Percentiles rank a stretch among this genome's conserved stretches.
These are phyloP conservation scores for Phytophthora macrochlamydospora DNA, from an alignment of 352 stramenopile species.

Conservation along the genomic window DNA sequence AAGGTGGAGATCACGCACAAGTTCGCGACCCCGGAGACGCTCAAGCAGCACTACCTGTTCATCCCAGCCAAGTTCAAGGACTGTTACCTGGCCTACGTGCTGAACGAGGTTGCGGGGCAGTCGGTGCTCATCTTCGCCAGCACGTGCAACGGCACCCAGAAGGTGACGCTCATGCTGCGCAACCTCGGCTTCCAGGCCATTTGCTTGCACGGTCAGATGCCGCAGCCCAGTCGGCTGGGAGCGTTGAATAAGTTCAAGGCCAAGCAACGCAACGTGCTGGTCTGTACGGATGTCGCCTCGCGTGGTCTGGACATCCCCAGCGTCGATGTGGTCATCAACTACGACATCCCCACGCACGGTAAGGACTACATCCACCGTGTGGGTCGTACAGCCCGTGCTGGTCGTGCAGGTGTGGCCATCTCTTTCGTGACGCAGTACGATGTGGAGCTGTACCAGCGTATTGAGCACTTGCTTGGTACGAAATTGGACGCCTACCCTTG, in stretches of 20 bases:
- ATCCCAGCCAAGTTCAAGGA: constrained; percentile 99
- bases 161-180: constrained; percentile 96
- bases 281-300: constrained; percentile 90
- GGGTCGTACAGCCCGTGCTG: constrained; percentile 96
- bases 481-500: constrained; percentile 84
- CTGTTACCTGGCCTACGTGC: constrained; percentile 98
- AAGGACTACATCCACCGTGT: constrained; percentile 99
- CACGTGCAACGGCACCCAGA: constrained; percentile 97
- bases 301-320: constrained; percentile 96
- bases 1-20: constrained; percentile 98
- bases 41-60: constrained; percentile 99
- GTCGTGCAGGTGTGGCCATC: constrained; percentile 93
- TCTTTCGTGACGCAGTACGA: constrained; percentile 99
- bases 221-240: constrained; percentile 96
- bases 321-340: constrained; percentile 99
- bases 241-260: constrained; percentile 98
- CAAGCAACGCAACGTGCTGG: constrained; percentile 87
- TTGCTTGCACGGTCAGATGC: constrained; percentile 99
- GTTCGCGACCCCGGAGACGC: constrained; percentile 97
- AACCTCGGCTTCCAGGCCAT: constrained; percentile 98
- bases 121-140: constrained; percentile 98
- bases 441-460: constrained; percentile 98
- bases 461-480: constrained; percentile 91
- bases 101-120: constrained; percentile 98
- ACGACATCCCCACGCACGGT: constrained; percentile 97